Evolutionary conservation across 306 rosid genomes (phyloP).

Genomic region (Arachis hypogaea): DNA sequence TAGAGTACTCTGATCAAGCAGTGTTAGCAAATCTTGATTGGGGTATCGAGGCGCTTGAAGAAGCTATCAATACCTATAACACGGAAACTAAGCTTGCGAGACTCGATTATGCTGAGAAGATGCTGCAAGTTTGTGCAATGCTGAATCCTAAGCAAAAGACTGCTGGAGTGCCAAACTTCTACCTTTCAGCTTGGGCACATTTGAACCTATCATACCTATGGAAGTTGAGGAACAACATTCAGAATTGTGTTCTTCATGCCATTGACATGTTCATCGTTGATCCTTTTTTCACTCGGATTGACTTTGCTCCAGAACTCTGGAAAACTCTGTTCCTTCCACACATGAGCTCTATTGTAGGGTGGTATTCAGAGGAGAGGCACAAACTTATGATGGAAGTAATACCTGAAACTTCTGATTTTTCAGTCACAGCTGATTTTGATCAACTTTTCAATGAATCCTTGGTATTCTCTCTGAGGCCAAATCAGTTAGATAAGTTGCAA

Average conservation of each 20-base stretch:
- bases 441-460: constrained; percentile 79
- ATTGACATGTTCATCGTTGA: constrained; percentile 87
- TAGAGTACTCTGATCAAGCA: constrained; percentile 88
- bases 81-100: constrained; percentile 88
- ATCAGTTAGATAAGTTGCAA: constrained; percentile 69
- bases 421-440: constrained; percentile 79
- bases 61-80: constrained; percentile 81
- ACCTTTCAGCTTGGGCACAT: constrained; percentile 95
- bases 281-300: constrained; percentile 81
- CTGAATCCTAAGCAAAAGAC: constrained; percentile 73
- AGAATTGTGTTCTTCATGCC: constrained; percentile 60
- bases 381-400: constrained; percentile 78
- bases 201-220: constrained; percentile 76
- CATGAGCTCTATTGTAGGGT: constrained; percentile 85
- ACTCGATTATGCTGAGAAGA: constrained; percentile 80
- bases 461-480: constrained; percentile 71
- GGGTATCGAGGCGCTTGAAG: constrained; percentile 97
- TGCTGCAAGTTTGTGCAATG: constrained; percentile 94
- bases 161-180: constrained; percentile 92
- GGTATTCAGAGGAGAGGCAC: constrained; percentile 94
- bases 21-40: constrained; percentile 89
- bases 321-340: constrained; percentile 79
- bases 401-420: constrained; percentile 75
- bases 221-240: constrained; percentile 68
- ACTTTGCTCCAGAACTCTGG: constrained; percentile 95